These are phyloP conservation scores for Blumeriella jaapii DNA, from an alignment of 2,329 filamentous ascomycete genomes.

Conservation along the genomic window DNA sequence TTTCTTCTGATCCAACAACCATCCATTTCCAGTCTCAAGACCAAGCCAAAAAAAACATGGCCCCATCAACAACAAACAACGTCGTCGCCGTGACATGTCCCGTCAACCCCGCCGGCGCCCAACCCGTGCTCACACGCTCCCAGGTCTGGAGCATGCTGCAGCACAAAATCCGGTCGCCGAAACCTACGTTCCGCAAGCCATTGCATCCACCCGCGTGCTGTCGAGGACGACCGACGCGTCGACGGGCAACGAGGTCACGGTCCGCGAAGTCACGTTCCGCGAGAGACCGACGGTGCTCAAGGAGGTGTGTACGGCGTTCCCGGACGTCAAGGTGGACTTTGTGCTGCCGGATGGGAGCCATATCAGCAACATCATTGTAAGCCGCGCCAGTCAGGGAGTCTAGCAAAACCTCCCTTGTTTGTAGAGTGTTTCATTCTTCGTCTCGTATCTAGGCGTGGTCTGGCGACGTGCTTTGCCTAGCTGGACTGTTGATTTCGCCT, in stretches of 20 bases:
- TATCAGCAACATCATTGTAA: slow-evolving; percentile 27
- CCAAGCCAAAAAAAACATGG: slow-evolving; percentile 2
- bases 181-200: slow-evolving; percentile 23
- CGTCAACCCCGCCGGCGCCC: slow-evolving; percentile 28
- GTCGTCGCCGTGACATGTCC: slow-evolving; percentile 12
- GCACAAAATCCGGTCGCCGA: slow-evolving; percentile 22
- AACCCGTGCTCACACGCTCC: slow-evolving; percentile 22
- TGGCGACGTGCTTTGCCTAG: too few species aligned
- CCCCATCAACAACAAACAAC: slow-evolving; percentile 4
- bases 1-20: too few species aligned
- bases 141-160: slow-evolving; percentile 29
- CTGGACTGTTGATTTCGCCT: too few species aligned
- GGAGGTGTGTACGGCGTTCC: slow-evolving; percentile 19
- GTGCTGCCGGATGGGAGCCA: slow-evolving; percentile 14
- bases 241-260: slow-evolving; percentile 14
- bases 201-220: slow-evolving; percentile 14
- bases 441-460: too few species aligned
- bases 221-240: slow-evolving; percentile 1
- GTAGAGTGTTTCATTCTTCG: too few species aligned
- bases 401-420: too few species aligned
- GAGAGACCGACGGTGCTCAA: slow-evolving; percentile 17
- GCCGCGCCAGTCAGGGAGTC: too few species aligned
- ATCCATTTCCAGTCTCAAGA: not conserved
- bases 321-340: slow-evolving; percentile 23
- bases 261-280: slow-evolving; percentile 22